Base-by-base conservation (phyloP, 2,329 filamentous ascomycete species). In the Ceratocystis ficicola region DNA sequence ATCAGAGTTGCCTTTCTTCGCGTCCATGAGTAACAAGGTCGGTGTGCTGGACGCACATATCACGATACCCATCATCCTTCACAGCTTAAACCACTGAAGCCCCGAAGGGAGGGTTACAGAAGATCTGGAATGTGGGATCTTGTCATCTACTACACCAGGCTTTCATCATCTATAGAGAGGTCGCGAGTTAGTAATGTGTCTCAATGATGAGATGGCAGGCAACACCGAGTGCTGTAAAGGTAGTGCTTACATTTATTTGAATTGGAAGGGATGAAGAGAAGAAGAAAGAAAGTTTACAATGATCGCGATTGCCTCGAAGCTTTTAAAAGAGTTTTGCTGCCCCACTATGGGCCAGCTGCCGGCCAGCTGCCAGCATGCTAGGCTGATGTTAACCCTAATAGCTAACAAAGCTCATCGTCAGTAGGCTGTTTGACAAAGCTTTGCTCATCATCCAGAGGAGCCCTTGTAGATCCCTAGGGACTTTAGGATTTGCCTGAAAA, bases 1-100 rank as follows among this genome's bases (percentile, higher is more conserved):
- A 76, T 97, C 93, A 97, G 93, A 96, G 90, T 89, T 95, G 87
- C 90, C 88, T 86, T 72, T 88, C 83, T 87, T 90, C 85, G 92
- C 94, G 93, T 96, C 86, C 93, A 92, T 90, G 83, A 79, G 83
- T 90, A 95, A 96, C 91, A 97, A 96, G 93, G 88, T 86, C 83
- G 76, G 82, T 96, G 93, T 96, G 94, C 90, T 93, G 91, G 89
- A 96, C 94, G 91, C 94, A 87, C 83, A 91, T 91, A 86, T 97
- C 94, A 99, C 84, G 81, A 84, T 88, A 78, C 83, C 84, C 78
- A 78, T 79, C 80, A 77, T 77, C 81, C 79, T 78, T 80, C 78
- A 76, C 85, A 83, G 79, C 78, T 59, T 82, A 81, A 81, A 87
- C 90, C 93, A 82, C 94, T 96, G 90, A 76, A 89, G 91, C 92